Evolutionary conservation across 208 protist genomes (phyloP).

Genomic region (Trypanosoma vivax): DNA sequence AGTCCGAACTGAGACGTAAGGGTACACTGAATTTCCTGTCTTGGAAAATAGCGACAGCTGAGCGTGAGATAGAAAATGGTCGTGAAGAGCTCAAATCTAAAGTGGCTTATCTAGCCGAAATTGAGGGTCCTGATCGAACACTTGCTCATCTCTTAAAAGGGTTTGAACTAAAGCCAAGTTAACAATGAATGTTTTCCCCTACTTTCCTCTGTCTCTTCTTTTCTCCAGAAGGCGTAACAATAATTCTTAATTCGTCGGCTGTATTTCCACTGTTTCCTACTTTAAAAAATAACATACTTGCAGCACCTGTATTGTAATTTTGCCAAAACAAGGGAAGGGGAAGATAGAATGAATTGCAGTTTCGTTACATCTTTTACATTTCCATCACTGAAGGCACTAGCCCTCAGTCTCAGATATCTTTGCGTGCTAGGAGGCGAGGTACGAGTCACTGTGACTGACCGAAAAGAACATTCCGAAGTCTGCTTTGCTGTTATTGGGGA

Average conservation of each 20-base stretch:
- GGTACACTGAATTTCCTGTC: slow-evolving; percentile 56
- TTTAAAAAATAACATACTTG: no score
- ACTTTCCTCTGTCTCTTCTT: neutral
- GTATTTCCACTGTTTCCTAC: neutral
- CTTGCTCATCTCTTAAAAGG: slow-evolving; percentile 60
- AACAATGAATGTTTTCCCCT: neutral
- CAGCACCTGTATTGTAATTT: neutral
- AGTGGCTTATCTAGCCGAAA: slow-evolving; percentile 63
- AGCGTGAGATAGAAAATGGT: slow-evolving; percentile 49
- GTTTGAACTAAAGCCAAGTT: slow-evolving; percentile 46
- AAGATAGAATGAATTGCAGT: neutral
- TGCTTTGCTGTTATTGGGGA: slow-evolving; percentile 33
- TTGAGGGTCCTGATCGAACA: slow-evolving; percentile 73
- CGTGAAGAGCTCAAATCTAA: slow-evolving; percentile 70
- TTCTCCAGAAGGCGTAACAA: slow-evolving; percentile 1
- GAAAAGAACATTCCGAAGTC: slow-evolving; percentile 3
- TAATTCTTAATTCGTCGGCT: no score
- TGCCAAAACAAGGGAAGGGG: neutral
- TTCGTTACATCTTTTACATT: slow-evolving; percentile 15
- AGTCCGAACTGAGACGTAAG: slow-evolving; percentile 42
- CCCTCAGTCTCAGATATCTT: slow-evolving; percentile 18
- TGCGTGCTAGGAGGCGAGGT: slow-evolving; percentile 8
- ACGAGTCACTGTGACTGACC: slow-evolving; percentile 6
- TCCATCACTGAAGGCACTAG: slow-evolving; percentile 13
- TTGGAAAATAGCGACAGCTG: slow-evolving; percentile 45